Evolutionary conservation across 257 asterid species (phyloP), one percentile per base, ranked within the genome.

Genomic region (Solanum bukasovii): DNA sequence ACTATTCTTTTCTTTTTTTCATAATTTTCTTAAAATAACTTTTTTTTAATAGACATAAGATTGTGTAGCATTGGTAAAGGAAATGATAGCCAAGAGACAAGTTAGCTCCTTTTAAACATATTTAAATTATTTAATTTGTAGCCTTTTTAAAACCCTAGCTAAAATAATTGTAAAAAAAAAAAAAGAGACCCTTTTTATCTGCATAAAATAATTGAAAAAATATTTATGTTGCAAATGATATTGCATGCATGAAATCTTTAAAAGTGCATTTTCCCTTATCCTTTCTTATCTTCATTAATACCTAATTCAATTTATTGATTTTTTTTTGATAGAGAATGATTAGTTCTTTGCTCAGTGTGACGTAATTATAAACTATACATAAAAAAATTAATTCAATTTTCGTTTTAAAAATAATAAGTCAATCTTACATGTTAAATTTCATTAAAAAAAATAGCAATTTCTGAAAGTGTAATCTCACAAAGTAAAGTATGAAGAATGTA

Each of bases 1-100:
- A 90, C 93, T 90, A 81, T 84, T 56, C 52, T 87, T 88, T 67
- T 83, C 73, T 88, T 83, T 67, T 37, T 46, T 46, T 29, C 10
- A 5, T 27, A 34, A 46, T 8, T 40, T 3, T n/a, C 8, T 23
- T n/a, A 77, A 77, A 23, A 6, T 8, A 18, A 4, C 3, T 74
- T 46, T 29, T 29, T 12, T 27, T 29, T 42, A 67, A 9, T 29
- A 2, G 42, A 81, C 25, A 29, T 29, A 81, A 4, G 52, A 83
- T 85, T 86, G 63, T 79, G 79, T 86, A 23, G 72, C 85, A 83
- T 90, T 85, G 56, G 33, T 42, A 27, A 16, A 40, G 87, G 87
- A 59, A 67, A 87, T 87, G 87, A 91, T 89, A 46, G 29, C 68
- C 85, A 81, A 81, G 68, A 49, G 29, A 81, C 38, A 46, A 81